Evolutionary conservation across 495 filamentous ascomycete species (phyloP).

Genomic region (Tuber melanosporum): DNA sequence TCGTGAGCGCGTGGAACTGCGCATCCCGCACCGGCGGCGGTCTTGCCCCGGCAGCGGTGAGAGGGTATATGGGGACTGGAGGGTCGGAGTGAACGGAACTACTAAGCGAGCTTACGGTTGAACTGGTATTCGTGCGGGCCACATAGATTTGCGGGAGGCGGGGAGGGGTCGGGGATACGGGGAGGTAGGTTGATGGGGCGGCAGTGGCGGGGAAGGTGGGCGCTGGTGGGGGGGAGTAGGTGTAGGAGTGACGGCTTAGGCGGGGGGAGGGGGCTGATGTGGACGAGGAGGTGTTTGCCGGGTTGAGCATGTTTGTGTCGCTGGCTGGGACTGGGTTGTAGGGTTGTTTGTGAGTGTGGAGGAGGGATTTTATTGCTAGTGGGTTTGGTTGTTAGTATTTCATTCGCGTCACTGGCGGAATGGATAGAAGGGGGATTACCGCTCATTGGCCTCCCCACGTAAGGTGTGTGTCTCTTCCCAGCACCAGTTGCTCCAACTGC

Average conservation of each 20-base stretch:
- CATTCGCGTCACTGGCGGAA: background rate
- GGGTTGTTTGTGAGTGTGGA: background rate
- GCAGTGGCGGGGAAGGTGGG: background rate
- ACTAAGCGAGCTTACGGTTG: background rate
- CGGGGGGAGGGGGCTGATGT: background rate
- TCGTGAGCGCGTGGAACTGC: background rate
- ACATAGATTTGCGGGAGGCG: background rate
- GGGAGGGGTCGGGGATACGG: background rate
- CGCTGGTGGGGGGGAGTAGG: background rate
- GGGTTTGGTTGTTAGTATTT: background rate
- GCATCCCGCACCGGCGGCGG: background rate
- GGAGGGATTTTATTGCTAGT: background rate
- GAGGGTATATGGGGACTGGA: background rate
- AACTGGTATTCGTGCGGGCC: background rate
- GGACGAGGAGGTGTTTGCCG: background rate
- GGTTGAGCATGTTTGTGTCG: background rate
- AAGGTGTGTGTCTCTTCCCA: background rate
- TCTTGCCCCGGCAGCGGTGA: background rate
- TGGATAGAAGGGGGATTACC: background rate
- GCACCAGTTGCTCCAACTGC: background rate
- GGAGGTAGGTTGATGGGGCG: background rate
- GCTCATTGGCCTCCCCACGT: background rate
- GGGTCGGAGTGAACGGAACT: background rate
- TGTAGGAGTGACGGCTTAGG: background rate
- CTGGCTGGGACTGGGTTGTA: background rate